phyloP scores from a whole-genome alignment of 805 yeast species.

The Cyberlindnera lachancei region DNA sequence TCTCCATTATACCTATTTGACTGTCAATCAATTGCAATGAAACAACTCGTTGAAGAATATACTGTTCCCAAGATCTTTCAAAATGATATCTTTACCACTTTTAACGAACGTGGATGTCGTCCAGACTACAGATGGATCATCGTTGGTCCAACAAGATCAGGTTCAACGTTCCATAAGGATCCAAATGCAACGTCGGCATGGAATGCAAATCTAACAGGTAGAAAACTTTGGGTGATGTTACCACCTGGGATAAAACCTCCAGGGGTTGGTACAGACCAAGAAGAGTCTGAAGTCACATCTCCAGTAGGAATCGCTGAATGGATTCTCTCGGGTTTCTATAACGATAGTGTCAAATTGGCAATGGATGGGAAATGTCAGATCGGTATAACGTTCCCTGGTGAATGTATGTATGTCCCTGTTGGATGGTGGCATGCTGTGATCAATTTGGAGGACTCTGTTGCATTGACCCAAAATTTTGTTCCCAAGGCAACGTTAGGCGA shows the following conservation, averaged over 20 bases:
- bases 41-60: conserved; percentile 45
- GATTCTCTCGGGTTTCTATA: conserved; percentile 76
- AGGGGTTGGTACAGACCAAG: conserved; percentile 70
- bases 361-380: conserved; percentile 45
- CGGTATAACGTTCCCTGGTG: conserved; percentile 74
- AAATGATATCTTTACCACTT: conserved; percentile 54
- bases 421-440: conserved; percentile 98
- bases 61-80: conserved; percentile 45
- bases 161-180: conserved; percentile 89
- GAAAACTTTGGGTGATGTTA: conserved; percentile 82
- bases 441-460: conserved; percentile 76
- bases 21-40: conserved; percentile 66
- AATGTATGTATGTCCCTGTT: conserved; percentile 84
- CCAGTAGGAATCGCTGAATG: conserved; percentile 94
- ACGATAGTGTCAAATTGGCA: conserved; percentile 52
- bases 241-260: conserved; percentile 77
- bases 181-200: conserved; percentile 90
- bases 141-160: conserved; percentile 73
- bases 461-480: conserved; percentile 84
- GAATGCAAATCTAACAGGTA: conserved; percentile 72
- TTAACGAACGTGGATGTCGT: conserved; percentile 40
- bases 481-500: conserved; percentile 54
- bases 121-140: conserved; percentile 95
- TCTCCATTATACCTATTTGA: conserved; percentile 83
- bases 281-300: conserved; percentile 82